phyloP scores from a whole-genome alignment of 2,329 filamentous ascomycete species.

The Thelonectria olida region DNA sequence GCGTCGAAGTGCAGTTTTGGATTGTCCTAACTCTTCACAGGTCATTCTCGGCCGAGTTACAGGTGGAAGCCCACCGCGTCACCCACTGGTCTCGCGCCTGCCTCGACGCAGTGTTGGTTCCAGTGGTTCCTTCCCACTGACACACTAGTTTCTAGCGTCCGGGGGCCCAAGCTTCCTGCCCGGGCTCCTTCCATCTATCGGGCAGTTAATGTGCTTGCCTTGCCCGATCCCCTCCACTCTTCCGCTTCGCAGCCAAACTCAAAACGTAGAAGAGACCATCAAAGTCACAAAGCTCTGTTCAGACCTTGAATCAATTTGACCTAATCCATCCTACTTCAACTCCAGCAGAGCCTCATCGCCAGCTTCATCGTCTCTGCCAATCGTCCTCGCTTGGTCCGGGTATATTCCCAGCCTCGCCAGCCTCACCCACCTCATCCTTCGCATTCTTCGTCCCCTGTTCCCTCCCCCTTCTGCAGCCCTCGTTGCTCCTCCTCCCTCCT shows the following conservation, averaged over 20 bases:
- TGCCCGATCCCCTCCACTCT: constrained; percentile 8
- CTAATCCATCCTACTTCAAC: constrained; percentile 13
- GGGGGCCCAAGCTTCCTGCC: constrained; percentile 20
- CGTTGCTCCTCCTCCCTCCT: neutral
- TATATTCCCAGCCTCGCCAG: neutral
- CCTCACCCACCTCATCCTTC: neutral
- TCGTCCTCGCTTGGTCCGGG: neutral
- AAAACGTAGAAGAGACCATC: constrained; percentile 12
- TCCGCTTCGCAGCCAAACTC: constrained; percentile 13
- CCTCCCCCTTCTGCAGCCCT: neutral
- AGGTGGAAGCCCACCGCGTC: neutral
- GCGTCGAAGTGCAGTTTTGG: too few relatives aligned
- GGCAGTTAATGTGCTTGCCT: neutral
- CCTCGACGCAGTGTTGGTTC: constrained; percentile 4
- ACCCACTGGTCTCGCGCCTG: neutral
- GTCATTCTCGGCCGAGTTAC: neutral
- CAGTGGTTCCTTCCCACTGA: constrained; percentile 1
- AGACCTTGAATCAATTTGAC: constrained; percentile 10
- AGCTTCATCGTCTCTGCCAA: neutral
- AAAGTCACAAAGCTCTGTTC: constrained; percentile 3
- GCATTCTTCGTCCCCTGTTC: neutral
- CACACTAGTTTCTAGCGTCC: constrained; percentile 20
- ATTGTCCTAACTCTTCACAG: too few relatives aligned
- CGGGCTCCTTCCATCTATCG: neutral
- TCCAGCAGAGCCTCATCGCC: constrained; percentile 23